These are phyloP conservation scores for Aspergillus egyptiacus DNA, from an alignment of 495 filamentous ascomycete species.

Conservation along the genomic window DNA sequence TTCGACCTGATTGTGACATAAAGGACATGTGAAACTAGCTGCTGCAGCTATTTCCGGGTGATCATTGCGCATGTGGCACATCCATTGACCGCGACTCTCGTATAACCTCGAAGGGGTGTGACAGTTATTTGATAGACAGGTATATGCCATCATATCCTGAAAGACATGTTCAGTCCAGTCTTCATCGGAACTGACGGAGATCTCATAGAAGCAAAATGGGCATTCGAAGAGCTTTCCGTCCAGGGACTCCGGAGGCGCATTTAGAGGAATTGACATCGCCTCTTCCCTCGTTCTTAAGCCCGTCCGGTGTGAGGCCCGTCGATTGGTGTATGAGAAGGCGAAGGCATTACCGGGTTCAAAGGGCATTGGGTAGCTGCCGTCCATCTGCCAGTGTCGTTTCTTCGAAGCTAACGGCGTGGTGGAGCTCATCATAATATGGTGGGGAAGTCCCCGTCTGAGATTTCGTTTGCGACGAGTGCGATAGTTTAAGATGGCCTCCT, in stretches of 20 bases:
- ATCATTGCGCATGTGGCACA: conserved; percentile 13
- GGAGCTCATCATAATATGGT: background rate
- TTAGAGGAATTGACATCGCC: background rate
- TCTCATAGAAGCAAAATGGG: conserved; percentile 25
- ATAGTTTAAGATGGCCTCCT: conserved; percentile 16
- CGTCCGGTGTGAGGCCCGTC: background rate
- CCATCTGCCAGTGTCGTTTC: background rate
- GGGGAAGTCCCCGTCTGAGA: conserved; percentile 8
- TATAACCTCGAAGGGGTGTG: conserved; percentile 18
- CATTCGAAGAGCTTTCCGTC: conserved; percentile 20
- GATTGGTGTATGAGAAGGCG: background rate
- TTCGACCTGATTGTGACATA: conserved; percentile 1
- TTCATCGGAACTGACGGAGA: conserved; percentile 6
- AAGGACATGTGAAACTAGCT: conserved; percentile 2
- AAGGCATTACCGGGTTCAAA: background rate
- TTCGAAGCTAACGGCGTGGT: background rate
- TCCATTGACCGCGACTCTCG: conserved; percentile 21
- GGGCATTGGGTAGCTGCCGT: background rate
- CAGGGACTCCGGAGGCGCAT: conserved; percentile 9
- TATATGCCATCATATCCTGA: conserved; percentile 26
- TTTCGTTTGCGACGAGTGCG: conserved; percentile 18
- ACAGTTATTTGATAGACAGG: conserved; percentile 19
- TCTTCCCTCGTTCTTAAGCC: background rate
- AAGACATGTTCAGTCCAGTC: conserved; percentile 28
- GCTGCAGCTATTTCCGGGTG: conserved; percentile 7